Base-by-base conservation (phyloP, 306 rosid genomes). In the Vigna hirtella region DNA sequence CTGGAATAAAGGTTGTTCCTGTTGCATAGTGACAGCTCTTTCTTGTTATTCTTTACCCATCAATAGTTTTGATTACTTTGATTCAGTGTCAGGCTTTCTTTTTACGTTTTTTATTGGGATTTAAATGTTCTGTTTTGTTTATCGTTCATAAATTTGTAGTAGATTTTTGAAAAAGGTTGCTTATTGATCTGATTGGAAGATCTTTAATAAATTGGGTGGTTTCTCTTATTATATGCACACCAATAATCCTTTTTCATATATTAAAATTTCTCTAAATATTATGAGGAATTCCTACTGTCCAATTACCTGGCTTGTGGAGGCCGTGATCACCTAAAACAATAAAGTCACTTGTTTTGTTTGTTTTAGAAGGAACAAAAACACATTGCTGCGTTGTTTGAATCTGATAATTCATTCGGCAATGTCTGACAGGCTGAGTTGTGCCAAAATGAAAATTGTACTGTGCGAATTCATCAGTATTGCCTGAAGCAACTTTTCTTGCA, bases 1-100 rank as follows among this genome's bases (percentile, higher is more conserved):
- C 97, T 72, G 97, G 95, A 62, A 91, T 94, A 55, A 94, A 92
- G 98, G 97, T 94, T 74, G 71, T 78, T 58, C 40, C 72, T 67
- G 9, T 72, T 78, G 79, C 79, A 70, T 47, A 79, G 56, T 73
- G 59, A 17, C 69, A 49, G 10, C 76, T 77, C 6, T 9, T 48
- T 30, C 50, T 14, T 75, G 48, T 70, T 45, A 17, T 16, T 47
- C 22, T 65, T 13, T 43, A 26, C 20, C 36, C 16, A 18, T 63
- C 72, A 50, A 24, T 74, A 28, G 24, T 28, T 17, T 34, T 77
- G 40, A 58, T 74, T 72, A 34, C 67, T 76, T 24, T 70, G 65
- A 70, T 70, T 81, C 36, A 65, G 9, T 24, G 52, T 9, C 42
- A 34, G 53, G 17, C 76, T 65, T 72, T 48, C 8, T 36, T 32